Conservation (phyloP, 2,329 filamentous ascomycete species). For the Penicillium fuscoglaucum region DNA sequence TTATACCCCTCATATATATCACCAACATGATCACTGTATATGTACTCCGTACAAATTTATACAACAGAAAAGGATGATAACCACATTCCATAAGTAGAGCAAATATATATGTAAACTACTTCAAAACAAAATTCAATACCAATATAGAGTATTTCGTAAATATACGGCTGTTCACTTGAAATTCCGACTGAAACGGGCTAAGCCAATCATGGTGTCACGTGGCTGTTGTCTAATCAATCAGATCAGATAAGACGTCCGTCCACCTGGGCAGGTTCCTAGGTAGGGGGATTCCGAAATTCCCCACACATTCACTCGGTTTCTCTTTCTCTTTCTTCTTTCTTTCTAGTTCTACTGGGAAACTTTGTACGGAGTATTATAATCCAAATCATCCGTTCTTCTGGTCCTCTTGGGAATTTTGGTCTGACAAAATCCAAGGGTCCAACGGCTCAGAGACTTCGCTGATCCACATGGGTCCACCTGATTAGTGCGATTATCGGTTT, state of each 20-base stretch:
- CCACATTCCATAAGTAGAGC: no score
- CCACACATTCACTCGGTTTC: background rate
- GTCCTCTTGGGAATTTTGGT: background rate
- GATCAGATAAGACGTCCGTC: slow-evolving; percentile 18
- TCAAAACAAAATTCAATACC: no score
- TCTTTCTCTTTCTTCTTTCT: background rate
- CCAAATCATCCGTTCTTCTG: background rate
- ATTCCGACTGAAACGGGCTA: background rate
- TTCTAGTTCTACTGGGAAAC: background rate
- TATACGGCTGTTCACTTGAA: background rate
- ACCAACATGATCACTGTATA: background rate
- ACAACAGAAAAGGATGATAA: background rate
- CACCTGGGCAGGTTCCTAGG: no score
- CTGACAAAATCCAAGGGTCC: background rate
- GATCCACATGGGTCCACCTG: slow-evolving; percentile 11
- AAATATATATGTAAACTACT: no score
- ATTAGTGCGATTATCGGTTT: slow-evolving; percentile 17
- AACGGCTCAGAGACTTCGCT: slow-evolving; percentile 9
- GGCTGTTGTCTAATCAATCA: slow-evolving; percentile 15
- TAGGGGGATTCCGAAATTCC: background rate
- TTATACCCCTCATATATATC: background rate
- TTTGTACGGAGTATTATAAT: background rate
- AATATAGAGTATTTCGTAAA: background rate
- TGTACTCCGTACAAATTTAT: no score
- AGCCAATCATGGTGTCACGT: slow-evolving; percentile 3